phyloP scores from a whole-genome alignment of 805 yeast genomes.

The Metschnikowia santaceciliae region DNA sequence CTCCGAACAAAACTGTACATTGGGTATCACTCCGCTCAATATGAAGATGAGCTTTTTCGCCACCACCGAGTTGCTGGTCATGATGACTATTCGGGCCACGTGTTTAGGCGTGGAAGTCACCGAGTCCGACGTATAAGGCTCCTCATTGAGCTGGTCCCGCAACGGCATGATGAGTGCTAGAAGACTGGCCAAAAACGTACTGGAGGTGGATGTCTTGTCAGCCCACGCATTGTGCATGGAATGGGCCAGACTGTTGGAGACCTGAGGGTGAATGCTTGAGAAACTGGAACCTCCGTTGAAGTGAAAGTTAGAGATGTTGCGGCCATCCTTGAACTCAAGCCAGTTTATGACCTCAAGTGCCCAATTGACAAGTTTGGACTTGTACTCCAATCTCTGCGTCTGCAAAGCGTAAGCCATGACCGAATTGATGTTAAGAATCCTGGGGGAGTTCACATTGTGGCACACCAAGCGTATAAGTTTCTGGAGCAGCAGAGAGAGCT shows the following conservation, averaged over 20 bases:
- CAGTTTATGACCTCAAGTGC: conserved; percentile 49
- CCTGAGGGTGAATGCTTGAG: conserved; percentile 7
- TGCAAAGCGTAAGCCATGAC: conserved; percentile 25
- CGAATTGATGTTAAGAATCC: conserved; percentile 39
- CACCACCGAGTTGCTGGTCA: conserved; percentile 58
- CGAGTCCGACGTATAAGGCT: conserved; percentile 29
- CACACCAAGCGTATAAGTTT: conserved; percentile 36
- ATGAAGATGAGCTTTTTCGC: conserved; percentile 57
- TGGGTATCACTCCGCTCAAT: conserved; percentile 47
- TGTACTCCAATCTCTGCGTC: conserved; percentile 20
- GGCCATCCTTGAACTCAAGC: conserved; percentile 53
- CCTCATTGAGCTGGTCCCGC: conserved; percentile 30
- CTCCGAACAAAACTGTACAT: conserved; percentile 16
- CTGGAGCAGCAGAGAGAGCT: conserved; percentile 35
- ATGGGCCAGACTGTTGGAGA: conserved; percentile 4
- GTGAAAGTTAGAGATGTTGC: conserved; percentile 9
- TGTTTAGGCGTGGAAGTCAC: conserved; percentile 22
- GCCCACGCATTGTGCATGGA: conserved; percentile 4
- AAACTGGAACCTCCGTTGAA: conserved; percentile 8
- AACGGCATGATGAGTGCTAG: conserved; percentile 44
- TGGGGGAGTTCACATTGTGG: conserved; percentile 42
- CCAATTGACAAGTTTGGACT: conserved; percentile 46
- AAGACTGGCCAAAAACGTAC: conserved; percentile 45
- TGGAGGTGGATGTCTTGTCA: conserved; percentile 8
- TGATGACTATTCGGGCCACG: conserved; percentile 47